These are phyloP conservation scores for Phytophthora pistaciae DNA, from an alignment of 352 stramenopile species.

Conservation along the genomic window DNA sequence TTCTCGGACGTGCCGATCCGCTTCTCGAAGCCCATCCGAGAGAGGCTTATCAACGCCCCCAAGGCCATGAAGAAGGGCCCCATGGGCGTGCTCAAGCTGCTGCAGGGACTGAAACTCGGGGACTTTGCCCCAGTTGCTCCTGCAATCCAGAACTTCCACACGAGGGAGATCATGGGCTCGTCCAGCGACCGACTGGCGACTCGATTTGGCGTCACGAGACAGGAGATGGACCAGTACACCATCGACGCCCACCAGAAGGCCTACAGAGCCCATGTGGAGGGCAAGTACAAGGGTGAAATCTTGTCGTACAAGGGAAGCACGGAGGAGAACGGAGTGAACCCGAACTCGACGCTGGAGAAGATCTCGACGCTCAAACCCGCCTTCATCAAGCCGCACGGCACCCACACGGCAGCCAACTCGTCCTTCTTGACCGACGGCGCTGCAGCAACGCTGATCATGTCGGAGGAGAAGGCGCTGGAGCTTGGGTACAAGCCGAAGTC, in stretches of 20 bases:
- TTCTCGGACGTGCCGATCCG: slow-evolving; percentile 99
- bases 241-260: slow-evolving; percentile 95
- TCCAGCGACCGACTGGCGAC: slow-evolving; percentile 95
- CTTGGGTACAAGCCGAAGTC: slow-evolving; percentile 96
- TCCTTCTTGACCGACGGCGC: slow-evolving; percentile 98
- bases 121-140: slow-evolving; percentile 95
- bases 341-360: slow-evolving; percentile 95
- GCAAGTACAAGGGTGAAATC: slow-evolving; percentile 94
- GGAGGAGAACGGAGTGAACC: slow-evolving; percentile 98
- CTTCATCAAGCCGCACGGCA: slow-evolving; percentile 98
- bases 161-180: slow-evolving; percentile 99
- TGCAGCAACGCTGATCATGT: slow-evolving; percentile 97
- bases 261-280: slow-evolving; percentile 94
- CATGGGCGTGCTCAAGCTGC: slow-evolving; percentile 88
- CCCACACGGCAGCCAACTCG: slow-evolving; percentile 98
- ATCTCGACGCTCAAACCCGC: slow-evolving; percentile 97
- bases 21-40: slow-evolving; percentile 89
- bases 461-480: slow-evolving; percentile 95
- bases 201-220: slow-evolving; percentile 95
- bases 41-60: slow-evolving; percentile 85
- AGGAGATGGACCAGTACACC: slow-evolving; percentile 98
- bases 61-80: slow-evolving; percentile 97
- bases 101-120: slow-evolving; percentile 95
- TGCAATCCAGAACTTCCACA: slow-evolving; percentile 99
- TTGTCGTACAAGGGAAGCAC: slow-evolving; percentile 95